Conservation (phyloP, 202 grass and related monocot genomes). For the Zoysia matrella region DNA sequence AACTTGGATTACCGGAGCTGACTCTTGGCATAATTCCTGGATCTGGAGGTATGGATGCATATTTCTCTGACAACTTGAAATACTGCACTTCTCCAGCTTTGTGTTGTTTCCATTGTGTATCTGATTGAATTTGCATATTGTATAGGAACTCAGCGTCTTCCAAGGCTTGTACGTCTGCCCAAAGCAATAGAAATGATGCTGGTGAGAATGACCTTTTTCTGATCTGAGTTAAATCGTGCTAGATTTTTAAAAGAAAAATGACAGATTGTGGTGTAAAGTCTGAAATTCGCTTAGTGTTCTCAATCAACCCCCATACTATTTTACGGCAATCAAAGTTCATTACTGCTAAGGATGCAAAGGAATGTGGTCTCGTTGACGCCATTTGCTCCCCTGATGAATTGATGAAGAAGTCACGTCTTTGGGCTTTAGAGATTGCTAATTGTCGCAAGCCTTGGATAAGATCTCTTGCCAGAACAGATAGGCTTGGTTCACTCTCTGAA, state of each 20-base stretch:
- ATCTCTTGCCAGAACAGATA: conserved; percentile 86
- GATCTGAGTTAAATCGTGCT: conserved; percentile 7
- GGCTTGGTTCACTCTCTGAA: conserved; percentile 83
- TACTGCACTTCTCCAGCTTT: conserved; percentile 11
- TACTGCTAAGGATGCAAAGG: conserved; percentile 81
- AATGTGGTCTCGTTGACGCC: conserved; percentile 82
- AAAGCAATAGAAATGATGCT: conserved; percentile 99
- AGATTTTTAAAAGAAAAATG: too few relatives aligned
- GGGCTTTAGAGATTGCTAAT: conserved; percentile 90
- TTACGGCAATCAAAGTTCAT: conserved; percentile 85
- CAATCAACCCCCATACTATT: conserved; percentile 7
- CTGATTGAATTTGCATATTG: conserved; percentile 35
- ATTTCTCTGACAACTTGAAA: conserved; percentile 9
- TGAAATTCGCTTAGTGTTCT: background rate
- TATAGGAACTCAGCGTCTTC: conserved; percentile 91
- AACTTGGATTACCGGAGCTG: conserved; percentile 95
- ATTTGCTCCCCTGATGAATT: conserved; percentile 81
- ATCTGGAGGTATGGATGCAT: conserved; percentile 74
- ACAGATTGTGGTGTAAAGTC: too few relatives aligned
- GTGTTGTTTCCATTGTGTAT: conserved; percentile 31
- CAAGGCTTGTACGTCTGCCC: conserved; percentile 93
- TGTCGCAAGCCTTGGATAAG: conserved; percentile 82
- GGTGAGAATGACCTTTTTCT: conserved; percentile 62
- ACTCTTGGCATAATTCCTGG: conserved; percentile 97
- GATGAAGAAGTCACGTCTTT: conserved; percentile 73